These are phyloP conservation scores for Venturia nashicola DNA, from an alignment of 2,329 filamentous ascomycete species.

Conservation along the genomic window DNA sequence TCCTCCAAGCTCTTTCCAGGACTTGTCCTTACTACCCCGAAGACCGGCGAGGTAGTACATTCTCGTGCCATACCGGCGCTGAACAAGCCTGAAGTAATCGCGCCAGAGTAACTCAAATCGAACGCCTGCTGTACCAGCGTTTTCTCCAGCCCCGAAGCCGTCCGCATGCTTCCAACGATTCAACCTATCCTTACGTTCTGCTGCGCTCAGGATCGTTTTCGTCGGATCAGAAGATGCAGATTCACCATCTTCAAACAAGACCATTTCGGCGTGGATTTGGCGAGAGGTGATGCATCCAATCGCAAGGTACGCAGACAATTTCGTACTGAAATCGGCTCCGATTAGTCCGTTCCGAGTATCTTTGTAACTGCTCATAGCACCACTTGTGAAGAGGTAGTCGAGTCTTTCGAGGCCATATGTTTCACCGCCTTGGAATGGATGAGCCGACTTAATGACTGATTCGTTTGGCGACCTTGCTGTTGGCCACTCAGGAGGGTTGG, in stretches of 20 bases:
- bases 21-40: slow-evolving; percentile 26
- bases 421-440: slow-evolving; percentile 60
- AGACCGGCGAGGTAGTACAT: slow-evolving; percentile 58
- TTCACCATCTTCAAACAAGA: slow-evolving; percentile 56
- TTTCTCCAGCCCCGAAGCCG: slow-evolving; percentile 60
- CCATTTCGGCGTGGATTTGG: slow-evolving; percentile 55
- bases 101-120: slow-evolving; percentile 67
- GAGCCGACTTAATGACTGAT: slow-evolving; percentile 36
- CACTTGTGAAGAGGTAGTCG: slow-evolving; percentile 46
- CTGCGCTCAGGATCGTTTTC: neutral
- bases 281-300: slow-evolving; percentile 62
- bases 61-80: slow-evolving; percentile 52
- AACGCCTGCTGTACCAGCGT: slow-evolving; percentile 55
- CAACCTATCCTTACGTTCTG: neutral
- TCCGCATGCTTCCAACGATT: slow-evolving; percentile 16
- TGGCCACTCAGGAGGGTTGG: slow-evolving; percentile 41
- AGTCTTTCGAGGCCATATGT: slow-evolving; percentile 46
- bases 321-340: slow-evolving; percentile 61
- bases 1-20: slow-evolving; percentile 38
- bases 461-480: neutral
- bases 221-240: neutral
- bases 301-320: slow-evolving; percentile 61
- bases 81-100: slow-evolving; percentile 71
- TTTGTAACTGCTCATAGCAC: slow-evolving; percentile 53
- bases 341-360: slow-evolving; percentile 59